phyloP scores from a whole-genome alignment of 192 early-diverging fungal species.

The Jimgerdemannia lactiflua region DNA sequence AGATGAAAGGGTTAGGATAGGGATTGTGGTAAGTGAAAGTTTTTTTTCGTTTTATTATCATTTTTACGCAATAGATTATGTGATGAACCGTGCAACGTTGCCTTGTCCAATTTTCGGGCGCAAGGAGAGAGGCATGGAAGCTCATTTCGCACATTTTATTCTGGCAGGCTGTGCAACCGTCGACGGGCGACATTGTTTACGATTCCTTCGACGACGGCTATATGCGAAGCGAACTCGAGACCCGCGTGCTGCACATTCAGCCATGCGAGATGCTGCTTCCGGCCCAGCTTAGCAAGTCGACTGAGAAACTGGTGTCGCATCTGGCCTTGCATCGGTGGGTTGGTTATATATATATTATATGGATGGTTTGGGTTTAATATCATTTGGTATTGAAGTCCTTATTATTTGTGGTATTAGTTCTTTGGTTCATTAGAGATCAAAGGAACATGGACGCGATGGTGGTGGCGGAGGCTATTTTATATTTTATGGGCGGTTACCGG shows the following conservation, averaged over 20 bases:
- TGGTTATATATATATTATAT: not conserved
- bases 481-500: too few species aligned
- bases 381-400: too few species aligned
- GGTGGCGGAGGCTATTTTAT: too few species aligned
- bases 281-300: slow-evolving; percentile 45
- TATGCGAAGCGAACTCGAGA: slow-evolving; percentile 65
- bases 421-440: too few species aligned
- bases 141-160: not conserved
- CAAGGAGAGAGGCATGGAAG: too few species aligned
- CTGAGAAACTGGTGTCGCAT: slow-evolving; percentile 49
- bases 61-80: too few species aligned
- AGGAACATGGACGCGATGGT: too few species aligned
- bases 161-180: slow-evolving; percentile 51
- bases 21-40: slow-evolving; percentile 29
- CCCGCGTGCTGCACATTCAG: slow-evolving; percentile 60
- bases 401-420: too few species aligned
- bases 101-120: too few species aligned
- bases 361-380: too few species aligned
- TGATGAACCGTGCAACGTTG: too few species aligned
- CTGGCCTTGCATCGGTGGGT: slow-evolving; percentile 9
- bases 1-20: slow-evolving; percentile 42
- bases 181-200: slow-evolving; percentile 69
- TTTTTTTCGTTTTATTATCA: not conserved
- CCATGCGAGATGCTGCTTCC: slow-evolving; percentile 63
- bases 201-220: slow-evolving; percentile 66